Evolutionary conservation across 1,284 basidiomycete species (phyloP).

Genomic region (Cryptococcus jaspeensis): DNA sequence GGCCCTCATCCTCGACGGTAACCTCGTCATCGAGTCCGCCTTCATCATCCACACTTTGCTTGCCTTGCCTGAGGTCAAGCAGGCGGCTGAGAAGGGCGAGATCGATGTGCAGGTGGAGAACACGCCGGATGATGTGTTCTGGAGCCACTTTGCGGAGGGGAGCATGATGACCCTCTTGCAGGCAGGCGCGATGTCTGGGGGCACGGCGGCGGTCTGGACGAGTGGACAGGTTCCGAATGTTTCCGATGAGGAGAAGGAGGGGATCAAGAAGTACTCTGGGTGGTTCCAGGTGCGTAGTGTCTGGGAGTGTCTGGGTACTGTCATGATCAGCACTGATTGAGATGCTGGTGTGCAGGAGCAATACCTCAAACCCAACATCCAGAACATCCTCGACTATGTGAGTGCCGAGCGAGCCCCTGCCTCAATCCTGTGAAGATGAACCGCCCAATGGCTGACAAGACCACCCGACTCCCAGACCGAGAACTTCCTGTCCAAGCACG

Average conservation of each 20-base stretch:
- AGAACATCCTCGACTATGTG: conserved; percentile 16
- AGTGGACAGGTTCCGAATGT: conserved; percentile 12
- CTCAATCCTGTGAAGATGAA: too few species aligned
- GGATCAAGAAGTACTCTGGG: conserved; percentile 19
- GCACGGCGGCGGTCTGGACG: conserved; percentile 8
- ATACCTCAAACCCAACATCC: conserved; percentile 23
- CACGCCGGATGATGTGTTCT: conserved; percentile 28
- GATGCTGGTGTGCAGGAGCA: conserved; percentile 1
- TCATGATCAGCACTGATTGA: background rate
- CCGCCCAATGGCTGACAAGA: background rate
- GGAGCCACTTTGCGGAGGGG: conserved; percentile 42
- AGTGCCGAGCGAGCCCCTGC: background rate
- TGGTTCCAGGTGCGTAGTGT: conserved; percentile 24
- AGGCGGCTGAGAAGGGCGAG: conserved; percentile 5
- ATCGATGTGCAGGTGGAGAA: conserved; percentile 22
- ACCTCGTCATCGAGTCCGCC: conserved; percentile 36
- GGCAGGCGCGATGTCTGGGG: conserved; percentile 21
- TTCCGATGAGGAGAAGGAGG: conserved; percentile 21
- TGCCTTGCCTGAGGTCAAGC: conserved; percentile 11
- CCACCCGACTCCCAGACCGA: conserved; percentile 17
- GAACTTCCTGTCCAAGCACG: conserved; percentile 20
- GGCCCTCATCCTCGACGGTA: conserved; percentile 29
- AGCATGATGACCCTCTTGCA: conserved; percentile 39
- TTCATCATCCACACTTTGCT: conserved; percentile 34
- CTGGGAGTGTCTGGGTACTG: too few species aligned